Percentiles rank a stretch among this genome's conserved stretches.
Evolutionary conservation across 495 filamentous ascomycete genomes (phyloP).

Genomic region (Thermochaetoides thermophila): DNA sequence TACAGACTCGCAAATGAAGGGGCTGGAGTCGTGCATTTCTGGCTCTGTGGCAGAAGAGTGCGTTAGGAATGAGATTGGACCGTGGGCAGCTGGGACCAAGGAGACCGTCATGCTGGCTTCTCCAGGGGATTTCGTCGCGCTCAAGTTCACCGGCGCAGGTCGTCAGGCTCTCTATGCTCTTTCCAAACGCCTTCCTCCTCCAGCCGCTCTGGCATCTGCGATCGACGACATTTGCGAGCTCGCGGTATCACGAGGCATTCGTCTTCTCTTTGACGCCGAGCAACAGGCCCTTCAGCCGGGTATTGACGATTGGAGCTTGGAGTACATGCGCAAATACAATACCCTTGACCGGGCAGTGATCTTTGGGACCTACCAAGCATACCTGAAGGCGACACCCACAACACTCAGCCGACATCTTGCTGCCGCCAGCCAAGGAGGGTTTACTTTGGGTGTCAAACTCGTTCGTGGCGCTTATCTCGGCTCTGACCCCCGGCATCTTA

Average conservation of each 20-base stretch:
- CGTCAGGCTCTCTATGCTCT: constrained; percentile 53
- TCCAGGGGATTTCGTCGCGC: constrained; percentile 68
- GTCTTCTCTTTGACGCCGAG: constrained; percentile 81
- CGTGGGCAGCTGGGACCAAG: constrained; percentile 61
- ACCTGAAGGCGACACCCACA: constrained; percentile 55
- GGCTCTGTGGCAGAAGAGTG: constrained; percentile 26
- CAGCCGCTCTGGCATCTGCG: constrained; percentile 46
- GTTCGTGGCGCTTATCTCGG: constrained; percentile 85
- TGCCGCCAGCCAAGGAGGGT: constrained; percentile 48
- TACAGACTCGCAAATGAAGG: constrained; percentile 32
- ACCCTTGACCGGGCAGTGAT: constrained; percentile 30
- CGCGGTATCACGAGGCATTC: constrained; percentile 53
- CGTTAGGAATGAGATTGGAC: constrained; percentile 45
- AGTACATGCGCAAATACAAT: constrained; percentile 68
- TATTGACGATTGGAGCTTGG: constrained; percentile 73
- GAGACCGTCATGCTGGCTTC: constrained; percentile 61
- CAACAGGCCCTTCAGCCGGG: constrained; percentile 67
- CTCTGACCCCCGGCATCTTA: constrained; percentile 60
- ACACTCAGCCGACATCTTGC: constrained; percentile 54
- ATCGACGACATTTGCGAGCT: constrained; percentile 66
- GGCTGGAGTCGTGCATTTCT: constrained; percentile 19
- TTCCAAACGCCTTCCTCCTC: constrained; percentile 40
- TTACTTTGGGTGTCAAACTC: constrained; percentile 76
- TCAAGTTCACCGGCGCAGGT: constrained; percentile 93
- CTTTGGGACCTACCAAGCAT: constrained; percentile 71